Evolutionary conservation across 176 grass and related monocot species (phyloP).

Genomic region (Panicum miliaceum): DNA sequence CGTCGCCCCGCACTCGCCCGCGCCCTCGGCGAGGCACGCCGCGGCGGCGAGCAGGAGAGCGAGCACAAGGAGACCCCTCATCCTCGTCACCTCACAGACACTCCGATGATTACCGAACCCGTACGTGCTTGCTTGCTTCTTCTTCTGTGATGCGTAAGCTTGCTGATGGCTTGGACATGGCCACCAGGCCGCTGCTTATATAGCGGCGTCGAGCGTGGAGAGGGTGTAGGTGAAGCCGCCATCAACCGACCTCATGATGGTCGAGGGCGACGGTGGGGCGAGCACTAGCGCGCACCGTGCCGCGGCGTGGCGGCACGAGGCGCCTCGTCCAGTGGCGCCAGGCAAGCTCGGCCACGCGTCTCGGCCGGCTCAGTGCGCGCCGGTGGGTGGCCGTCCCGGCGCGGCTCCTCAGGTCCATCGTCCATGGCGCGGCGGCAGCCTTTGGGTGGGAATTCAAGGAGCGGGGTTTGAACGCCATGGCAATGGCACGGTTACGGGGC

Average conservation of each 20-base stretch:
- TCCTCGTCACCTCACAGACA: background rate
- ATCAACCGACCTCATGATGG: conserved; percentile 28
- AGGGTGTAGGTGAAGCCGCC: background rate
- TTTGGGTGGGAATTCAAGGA: background rate
- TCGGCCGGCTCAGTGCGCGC: conserved; percentile 7
- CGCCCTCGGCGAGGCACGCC: conserved; percentile 24
- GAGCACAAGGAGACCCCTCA: conserved; percentile 9
- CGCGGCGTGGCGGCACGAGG: conserved; percentile 31
- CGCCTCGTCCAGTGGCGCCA: background rate
- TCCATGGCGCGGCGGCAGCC: background rate
- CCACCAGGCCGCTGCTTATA: conserved; percentile 19
- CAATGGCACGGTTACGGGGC: background rate
- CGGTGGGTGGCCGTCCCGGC: conserved; percentile 33
- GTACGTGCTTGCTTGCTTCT: background rate
- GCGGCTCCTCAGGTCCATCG: background rate
- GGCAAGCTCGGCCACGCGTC: conserved; percentile 31
- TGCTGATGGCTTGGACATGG: conserved; percentile 10
- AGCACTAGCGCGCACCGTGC: conserved; percentile 37
- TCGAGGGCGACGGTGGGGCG: conserved; percentile 27
- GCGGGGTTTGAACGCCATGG: conserved; percentile 14
- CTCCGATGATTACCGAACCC: background rate
- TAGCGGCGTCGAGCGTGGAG: background rate
- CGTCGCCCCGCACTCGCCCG: conserved; percentile 68
- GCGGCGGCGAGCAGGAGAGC: background rate
- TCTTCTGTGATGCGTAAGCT: background rate